These are phyloP conservation scores for Trypanosoma avium DNA, from an alignment of 208 protist genomes.

Conservation along the genomic window DNA sequence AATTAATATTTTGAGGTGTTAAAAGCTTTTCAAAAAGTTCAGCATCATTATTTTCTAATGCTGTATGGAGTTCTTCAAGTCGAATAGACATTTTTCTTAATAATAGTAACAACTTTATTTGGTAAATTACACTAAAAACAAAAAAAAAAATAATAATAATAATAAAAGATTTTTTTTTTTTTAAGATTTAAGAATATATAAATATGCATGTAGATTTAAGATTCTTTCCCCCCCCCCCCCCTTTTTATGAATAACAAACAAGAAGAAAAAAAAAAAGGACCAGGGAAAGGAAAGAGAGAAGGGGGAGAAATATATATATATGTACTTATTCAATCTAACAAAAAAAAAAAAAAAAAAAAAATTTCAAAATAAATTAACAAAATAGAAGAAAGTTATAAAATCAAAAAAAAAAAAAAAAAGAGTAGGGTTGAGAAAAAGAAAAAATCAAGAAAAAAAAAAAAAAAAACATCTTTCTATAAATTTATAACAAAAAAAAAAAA, in stretches of 20 bases:
- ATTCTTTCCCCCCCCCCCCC: background rate
- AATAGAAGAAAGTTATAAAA: background rate
- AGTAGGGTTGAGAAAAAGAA: background rate
- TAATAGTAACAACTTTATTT: conserved; percentile 3
- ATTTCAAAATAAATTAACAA: background rate
- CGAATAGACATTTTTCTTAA: conserved; percentile 12
- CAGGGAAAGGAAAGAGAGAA: too few species aligned
- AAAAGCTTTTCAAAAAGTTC: conserved; percentile 22
- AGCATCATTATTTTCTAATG: conserved; percentile 25
- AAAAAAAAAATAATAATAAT: conserved; percentile 1
- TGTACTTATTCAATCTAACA: background rate
- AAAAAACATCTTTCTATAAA: background rate
- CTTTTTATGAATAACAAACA: background rate
- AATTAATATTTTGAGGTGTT: conserved; percentile 76
- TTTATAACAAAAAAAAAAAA: background rate
- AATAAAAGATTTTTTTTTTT: conserved; percentile 2
- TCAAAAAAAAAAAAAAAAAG: background rate
- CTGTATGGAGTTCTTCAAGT: conserved; percentile 16
- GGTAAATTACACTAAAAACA: conserved; percentile 6
- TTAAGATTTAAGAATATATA: background rate
- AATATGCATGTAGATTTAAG: conserved; percentile 3
- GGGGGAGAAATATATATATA: background rate
- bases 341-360: background rate
- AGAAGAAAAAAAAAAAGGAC: conserved; percentile 4
- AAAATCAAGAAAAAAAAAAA: conserved; percentile 1